Evolutionary conservation across 306 rosid genomes (phyloP).

Genomic region (Luffa aegyptiaca): DNA sequence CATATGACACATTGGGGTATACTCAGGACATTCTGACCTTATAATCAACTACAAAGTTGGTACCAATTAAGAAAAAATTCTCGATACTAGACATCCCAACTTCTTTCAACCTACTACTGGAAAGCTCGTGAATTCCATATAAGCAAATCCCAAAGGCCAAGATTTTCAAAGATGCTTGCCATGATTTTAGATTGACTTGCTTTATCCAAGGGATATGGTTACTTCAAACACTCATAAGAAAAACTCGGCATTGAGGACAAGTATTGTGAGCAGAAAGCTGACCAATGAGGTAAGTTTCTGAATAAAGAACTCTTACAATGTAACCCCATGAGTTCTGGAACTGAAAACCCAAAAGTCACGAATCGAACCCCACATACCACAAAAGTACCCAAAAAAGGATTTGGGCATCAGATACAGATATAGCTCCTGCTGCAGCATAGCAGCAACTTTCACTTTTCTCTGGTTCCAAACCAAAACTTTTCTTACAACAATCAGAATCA

Average conservation of each 20-base stretch:
- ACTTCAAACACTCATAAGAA: background rate
- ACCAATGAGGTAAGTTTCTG: background rate
- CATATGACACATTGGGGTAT: no score
- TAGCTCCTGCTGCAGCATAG: background rate
- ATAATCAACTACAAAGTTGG: no score
- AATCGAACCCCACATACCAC: background rate
- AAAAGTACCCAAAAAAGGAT: background rate
- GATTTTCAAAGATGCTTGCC: background rate
- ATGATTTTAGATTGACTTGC: background rate
- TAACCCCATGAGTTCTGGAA: background rate
- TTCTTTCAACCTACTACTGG: background rate
- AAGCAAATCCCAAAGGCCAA: background rate
- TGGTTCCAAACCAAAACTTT: background rate
- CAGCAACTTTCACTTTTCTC: background rate
- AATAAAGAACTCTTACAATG: background rate
- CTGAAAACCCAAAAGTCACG: background rate
- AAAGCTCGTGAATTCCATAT: background rate
- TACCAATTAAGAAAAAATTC: no score
- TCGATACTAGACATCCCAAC: background rate
- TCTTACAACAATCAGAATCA: background rate
- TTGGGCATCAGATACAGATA: background rate
- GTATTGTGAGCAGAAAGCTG: background rate
- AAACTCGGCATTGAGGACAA: background rate
- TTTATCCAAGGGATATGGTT: background rate
- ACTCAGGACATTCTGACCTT: no score